Conservation (phyloP, 352 stramenopile genomes). For the Pythium chondricola region DNA sequence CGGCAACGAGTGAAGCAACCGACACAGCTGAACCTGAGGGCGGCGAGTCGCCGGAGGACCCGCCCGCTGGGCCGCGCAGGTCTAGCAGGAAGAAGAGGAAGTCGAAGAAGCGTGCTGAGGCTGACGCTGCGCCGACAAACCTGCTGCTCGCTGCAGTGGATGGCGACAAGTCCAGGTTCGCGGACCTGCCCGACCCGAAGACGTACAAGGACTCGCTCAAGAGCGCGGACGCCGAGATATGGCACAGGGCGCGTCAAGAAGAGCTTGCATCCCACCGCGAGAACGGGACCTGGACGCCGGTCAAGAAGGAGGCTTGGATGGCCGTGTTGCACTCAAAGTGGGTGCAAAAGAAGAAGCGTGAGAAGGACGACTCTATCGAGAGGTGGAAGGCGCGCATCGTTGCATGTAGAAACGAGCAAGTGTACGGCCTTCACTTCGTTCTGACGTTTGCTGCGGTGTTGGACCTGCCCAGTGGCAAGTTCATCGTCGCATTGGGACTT, state of each 20-base stretch:
- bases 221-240: background rate
- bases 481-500: slow-evolving; percentile 11
- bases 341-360: slow-evolving; percentile 25
- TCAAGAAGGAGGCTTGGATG: background rate
- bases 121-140: background rate
- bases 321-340: slow-evolving; percentile 20
- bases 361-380: slow-evolving; percentile 7
- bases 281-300: slow-evolving; percentile 6
- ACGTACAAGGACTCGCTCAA: background rate
- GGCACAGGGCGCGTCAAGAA: background rate
- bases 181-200: slow-evolving; percentile 2
- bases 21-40: no score
- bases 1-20: no score
- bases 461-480: slow-evolving; percentile 19
- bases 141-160: background rate
- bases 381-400: slow-evolving; percentile 19
- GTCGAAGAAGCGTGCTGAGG: background rate
- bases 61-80: background rate
- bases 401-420: slow-evolving; percentile 16
- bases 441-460: slow-evolving; percentile 24
- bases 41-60: no score
- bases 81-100: background rate
- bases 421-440: slow-evolving; percentile 15
- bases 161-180: background rate
- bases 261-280: background rate